Conservation (phyloP, 2,329 filamentous ascomycete genomes). For the Penicillium sp. region DNA sequence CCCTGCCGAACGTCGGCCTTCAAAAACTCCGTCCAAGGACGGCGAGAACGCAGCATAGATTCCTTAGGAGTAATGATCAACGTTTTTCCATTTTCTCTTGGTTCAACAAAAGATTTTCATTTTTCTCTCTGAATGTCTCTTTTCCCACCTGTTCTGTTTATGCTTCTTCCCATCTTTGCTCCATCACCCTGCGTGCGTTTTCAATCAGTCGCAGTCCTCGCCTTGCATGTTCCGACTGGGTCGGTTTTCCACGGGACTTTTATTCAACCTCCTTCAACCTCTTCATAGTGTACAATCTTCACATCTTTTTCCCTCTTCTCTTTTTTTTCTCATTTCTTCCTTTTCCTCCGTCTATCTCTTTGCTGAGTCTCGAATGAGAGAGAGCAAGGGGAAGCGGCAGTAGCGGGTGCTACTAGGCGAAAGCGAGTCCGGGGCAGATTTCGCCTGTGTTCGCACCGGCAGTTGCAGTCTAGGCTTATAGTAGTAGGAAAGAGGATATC, state of each 20-base stretch:
- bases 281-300: constrained; percentile 34
- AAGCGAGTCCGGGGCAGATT: too few species aligned
- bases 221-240: constrained; percentile 30
- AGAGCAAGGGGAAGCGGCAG: too few species aligned
- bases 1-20: constrained; percentile 42
- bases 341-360: too few species aligned
- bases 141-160: constrained; percentile 7
- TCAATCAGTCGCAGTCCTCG: constrained; percentile 11
- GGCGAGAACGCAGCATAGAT: constrained; percentile 42
- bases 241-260: constrained; percentile 16
- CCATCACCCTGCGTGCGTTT: constrained; percentile 13
- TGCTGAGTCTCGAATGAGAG: too few species aligned
- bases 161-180: constrained; percentile 8
- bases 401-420: too few species aligned
- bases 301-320: constrained; percentile 19
- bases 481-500: too few species aligned
- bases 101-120: constrained; percentile 33
- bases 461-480: too few species aligned
- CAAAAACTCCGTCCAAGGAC: constrained; percentile 45
- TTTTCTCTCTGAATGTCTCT: constrained; percentile 11
- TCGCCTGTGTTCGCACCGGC: too few species aligned
- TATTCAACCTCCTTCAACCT: constrained; percentile 14
- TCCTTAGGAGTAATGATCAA: constrained; percentile 40
- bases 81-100: constrained; percentile 30
- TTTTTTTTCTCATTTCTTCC: constrained; percentile 2